These are phyloP conservation scores for Fusarium azukiicola DNA, from an alignment of 2,329 filamentous ascomycete genomes.

Conservation along the genomic window DNA sequence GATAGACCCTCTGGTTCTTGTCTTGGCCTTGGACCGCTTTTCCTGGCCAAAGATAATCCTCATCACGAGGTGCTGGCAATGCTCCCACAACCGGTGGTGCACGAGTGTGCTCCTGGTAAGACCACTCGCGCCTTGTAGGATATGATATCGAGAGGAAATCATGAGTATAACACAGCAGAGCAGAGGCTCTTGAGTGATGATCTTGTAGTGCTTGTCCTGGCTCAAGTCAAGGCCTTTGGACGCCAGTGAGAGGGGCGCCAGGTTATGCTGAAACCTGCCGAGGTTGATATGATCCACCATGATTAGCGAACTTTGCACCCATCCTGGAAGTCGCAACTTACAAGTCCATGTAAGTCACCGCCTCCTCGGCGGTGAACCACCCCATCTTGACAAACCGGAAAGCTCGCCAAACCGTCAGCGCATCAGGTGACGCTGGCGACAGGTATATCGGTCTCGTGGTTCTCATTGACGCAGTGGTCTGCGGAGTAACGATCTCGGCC, in stretches of 20 bases:
- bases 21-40: slow-evolving; percentile 71
- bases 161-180: slow-evolving; percentile 75
- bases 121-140: slow-evolving; percentile 65
- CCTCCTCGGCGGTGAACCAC: slow-evolving; percentile 76
- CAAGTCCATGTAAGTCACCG: slow-evolving; percentile 74
- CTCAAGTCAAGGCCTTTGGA: slow-evolving; percentile 71
- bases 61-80: slow-evolving; percentile 75
- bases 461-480: slow-evolving; percentile 12
- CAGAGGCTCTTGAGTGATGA: slow-evolving; percentile 74
- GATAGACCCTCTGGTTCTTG: slow-evolving; percentile 72
- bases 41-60: slow-evolving; percentile 76
- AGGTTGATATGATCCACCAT: neutral
- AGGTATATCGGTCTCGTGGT: neutral
- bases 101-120: slow-evolving; percentile 74
- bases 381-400: slow-evolving; percentile 75
- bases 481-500: neutral
- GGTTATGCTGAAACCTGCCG: slow-evolving; percentile 35
- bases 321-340: slow-evolving; percentile 49
- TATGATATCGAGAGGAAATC: slow-evolving; percentile 75
- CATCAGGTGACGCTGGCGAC: slow-evolving; percentile 20
- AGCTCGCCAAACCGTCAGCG: slow-evolving; percentile 41
- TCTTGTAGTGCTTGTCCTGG: slow-evolving; percentile 69
- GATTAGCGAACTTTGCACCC: neutral
- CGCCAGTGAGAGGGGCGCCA: slow-evolving; percentile 68
- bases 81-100: slow-evolving; percentile 75